Evolutionary conservation across 2,329 filamentous ascomycete genomes (phyloP).

Genomic region (Didymella lethalis): DNA sequence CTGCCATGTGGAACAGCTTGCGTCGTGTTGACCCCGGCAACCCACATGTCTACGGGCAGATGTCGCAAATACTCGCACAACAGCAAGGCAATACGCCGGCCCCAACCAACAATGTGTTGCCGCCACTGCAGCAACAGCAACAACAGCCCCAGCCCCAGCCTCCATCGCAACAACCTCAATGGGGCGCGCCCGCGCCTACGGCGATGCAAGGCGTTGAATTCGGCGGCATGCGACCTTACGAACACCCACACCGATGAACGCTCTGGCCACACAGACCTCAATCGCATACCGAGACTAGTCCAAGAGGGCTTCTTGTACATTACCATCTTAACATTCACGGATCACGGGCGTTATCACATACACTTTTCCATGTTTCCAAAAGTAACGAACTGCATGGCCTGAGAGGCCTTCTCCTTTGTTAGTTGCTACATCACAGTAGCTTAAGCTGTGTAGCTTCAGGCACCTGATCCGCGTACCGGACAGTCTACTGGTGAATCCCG

Average conservation of each 20-base stretch:
- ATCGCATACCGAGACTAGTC: constrained; percentile 1
- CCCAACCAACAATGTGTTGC: constrained; percentile 43
- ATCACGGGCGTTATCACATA: constrained; percentile 21
- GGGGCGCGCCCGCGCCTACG: constrained; percentile 41
- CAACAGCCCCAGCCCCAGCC: constrained; percentile 37
- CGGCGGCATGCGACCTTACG: constrained; percentile 48
- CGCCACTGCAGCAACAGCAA: constrained; percentile 51
- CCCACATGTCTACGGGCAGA: constrained; percentile 58
- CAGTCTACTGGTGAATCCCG: not conserved
- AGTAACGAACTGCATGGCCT: constrained; percentile 4
- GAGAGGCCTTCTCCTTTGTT: constrained; percentile 3
- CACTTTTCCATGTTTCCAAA: constrained; percentile 8
- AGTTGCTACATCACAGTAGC: constrained; percentile 3
- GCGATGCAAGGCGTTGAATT: constrained; percentile 62
- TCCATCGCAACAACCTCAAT: constrained; percentile 47
- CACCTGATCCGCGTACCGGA: not conserved
- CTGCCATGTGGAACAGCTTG: constrained; percentile 56
- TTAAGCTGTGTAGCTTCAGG: not conserved
- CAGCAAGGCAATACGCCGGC: constrained; percentile 44
- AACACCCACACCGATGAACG: constrained; percentile 45
- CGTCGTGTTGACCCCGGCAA: constrained; percentile 56
- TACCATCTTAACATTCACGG: constrained; percentile 21
- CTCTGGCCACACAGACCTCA: not conserved
- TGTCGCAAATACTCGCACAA: constrained; percentile 55
- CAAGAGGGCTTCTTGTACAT: constrained; percentile 18